phyloP scores from a whole-genome alignment of 768 basidiomycete genomes.

The Agaricus blazei region DNA sequence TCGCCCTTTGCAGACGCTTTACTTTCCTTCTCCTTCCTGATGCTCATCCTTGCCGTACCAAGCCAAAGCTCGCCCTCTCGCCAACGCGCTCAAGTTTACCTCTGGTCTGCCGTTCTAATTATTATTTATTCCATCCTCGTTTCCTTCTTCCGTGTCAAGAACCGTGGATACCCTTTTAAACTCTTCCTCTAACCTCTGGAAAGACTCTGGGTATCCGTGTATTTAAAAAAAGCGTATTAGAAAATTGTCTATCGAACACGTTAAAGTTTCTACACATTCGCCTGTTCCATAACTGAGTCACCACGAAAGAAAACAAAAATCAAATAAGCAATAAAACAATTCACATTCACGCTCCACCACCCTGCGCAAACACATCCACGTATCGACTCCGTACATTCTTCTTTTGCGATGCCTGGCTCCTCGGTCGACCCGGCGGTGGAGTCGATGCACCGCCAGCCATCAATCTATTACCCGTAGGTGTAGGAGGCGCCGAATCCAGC shows the following conservation, averaged over 20 bases:
- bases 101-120: conserved; percentile 81
- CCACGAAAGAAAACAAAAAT: background rate
- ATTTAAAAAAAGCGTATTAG: conserved; percentile 1
- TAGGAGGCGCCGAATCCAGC: conserved; percentile 41
- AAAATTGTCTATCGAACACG: too few relatives aligned
- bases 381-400: conserved; percentile 79
- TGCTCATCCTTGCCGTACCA: conserved; percentile 79
- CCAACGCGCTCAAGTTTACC: conserved; percentile 83
- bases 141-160: conserved; percentile 87
- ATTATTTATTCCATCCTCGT: conserved; percentile 84
- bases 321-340: conserved; percentile 12
- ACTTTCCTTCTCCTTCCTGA: conserved; percentile 71
- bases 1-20: conserved; percentile 65
- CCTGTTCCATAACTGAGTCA: background rate
- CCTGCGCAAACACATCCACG: conserved; percentile 83
- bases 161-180: conserved; percentile 82
- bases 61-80: conserved; percentile 63
- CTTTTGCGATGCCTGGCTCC: conserved; percentile 58
- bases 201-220: background rate
- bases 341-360: conserved; percentile 20
- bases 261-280: too few relatives aligned
- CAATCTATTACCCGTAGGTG: conserved; percentile 40
- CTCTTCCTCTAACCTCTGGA: conserved; percentile 48
- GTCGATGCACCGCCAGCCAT: conserved; percentile 23
- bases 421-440: conserved; percentile 47